Percentiles rank a stretch among this genome's conserved stretches.
Evolutionary conservation across 1,284 basidiomycete species (phyloP).

Genomic region (Ustilago esculenta): DNA sequence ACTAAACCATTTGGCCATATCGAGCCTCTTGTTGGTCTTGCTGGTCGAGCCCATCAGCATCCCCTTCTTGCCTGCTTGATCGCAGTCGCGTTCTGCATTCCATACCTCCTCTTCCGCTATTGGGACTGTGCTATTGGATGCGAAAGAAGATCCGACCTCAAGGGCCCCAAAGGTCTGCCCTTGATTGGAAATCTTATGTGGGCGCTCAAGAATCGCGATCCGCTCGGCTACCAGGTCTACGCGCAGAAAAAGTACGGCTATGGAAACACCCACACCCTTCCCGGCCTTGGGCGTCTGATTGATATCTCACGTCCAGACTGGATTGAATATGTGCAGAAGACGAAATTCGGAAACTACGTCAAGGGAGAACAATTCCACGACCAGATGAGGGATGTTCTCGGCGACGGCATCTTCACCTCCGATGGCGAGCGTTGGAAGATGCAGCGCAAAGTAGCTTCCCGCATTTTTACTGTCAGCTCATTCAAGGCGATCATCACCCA

Average conservation of each 20-base stretch:
- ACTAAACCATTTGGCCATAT: not conserved
- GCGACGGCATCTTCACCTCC: slow-evolving; percentile 27
- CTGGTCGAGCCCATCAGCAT: not conserved
- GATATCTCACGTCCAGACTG: slow-evolving; percentile 19
- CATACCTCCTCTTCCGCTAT: not conserved
- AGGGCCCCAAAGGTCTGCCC: slow-evolving; percentile 8
- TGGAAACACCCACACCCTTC: slow-evolving; percentile 12
- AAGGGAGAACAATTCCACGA: slow-evolving; percentile 7
- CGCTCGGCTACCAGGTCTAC: no score
- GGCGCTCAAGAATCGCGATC: slow-evolving; percentile 18
- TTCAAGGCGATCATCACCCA: slow-evolving; percentile 17
- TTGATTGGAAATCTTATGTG: slow-evolving; percentile 10
- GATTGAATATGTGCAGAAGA: slow-evolving; percentile 32
- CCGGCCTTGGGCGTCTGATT: slow-evolving; percentile 12
- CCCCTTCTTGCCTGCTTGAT: not conserved
- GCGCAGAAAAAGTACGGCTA: no score
- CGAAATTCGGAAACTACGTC: slow-evolving; percentile 19
- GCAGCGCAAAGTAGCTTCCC: slow-evolving; percentile 21
- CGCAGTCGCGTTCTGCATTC: not conserved
- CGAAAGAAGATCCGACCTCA: slow-evolving; percentile 6
- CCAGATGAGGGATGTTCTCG: slow-evolving; percentile 17
- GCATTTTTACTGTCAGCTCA: slow-evolving; percentile 13
- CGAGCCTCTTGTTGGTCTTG: not conserved
- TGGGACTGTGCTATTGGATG: slow-evolving; percentile 12
- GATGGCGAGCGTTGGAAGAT: slow-evolving; percentile 19